Percentiles rank a stretch among this genome's conserved stretches.
phyloP scores from a whole-genome alignment of 2,329 filamentous ascomycete genomes.

The Hymenoscyphus salicellus region DNA sequence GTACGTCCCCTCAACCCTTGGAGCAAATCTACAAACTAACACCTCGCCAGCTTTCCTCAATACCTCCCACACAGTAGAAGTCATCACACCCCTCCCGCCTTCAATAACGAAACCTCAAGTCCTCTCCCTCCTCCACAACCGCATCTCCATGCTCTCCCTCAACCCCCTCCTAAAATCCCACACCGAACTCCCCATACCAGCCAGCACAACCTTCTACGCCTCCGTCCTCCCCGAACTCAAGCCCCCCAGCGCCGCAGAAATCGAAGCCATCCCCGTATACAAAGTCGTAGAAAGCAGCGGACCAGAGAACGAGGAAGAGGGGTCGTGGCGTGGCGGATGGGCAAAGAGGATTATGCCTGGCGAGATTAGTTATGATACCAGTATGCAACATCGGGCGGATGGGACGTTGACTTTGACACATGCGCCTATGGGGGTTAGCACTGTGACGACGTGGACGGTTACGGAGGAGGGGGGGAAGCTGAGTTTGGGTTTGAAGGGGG shows the following conservation, averaged over 20 bases:
- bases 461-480: constrained; percentile 72
- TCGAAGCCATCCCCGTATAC: constrained; percentile 24
- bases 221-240: constrained; percentile 44
- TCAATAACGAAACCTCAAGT: constrained; percentile 64
- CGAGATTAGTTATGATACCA: constrained; percentile 27
- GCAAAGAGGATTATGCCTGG: constrained; percentile 30
- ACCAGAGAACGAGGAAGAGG: constrained; percentile 64
- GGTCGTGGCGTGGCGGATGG: constrained; percentile 76
- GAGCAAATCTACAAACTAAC: background rate
- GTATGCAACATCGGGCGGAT: constrained; percentile 22
- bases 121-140: constrained; percentile 71
- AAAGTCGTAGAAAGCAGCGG: constrained; percentile 25
- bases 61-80: constrained; percentile 24
- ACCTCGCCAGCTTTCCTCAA: constrained; percentile 25
- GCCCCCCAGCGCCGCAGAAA: constrained; percentile 3
- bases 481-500: constrained; percentile 76
- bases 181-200: constrained; percentile 33
- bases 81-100: constrained; percentile 70
- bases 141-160: constrained; percentile 76
- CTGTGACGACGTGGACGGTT: constrained; percentile 64
- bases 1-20: constrained; percentile 18
- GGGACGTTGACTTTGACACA: constrained; percentile 32
- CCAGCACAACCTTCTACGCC: constrained; percentile 52
- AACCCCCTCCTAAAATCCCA: constrained; percentile 61
- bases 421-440: constrained; percentile 38